These are phyloP conservation scores for Marasmius sp. DNA, from an alignment of 1,284 basidiomycete species.

Conservation along the genomic window DNA sequence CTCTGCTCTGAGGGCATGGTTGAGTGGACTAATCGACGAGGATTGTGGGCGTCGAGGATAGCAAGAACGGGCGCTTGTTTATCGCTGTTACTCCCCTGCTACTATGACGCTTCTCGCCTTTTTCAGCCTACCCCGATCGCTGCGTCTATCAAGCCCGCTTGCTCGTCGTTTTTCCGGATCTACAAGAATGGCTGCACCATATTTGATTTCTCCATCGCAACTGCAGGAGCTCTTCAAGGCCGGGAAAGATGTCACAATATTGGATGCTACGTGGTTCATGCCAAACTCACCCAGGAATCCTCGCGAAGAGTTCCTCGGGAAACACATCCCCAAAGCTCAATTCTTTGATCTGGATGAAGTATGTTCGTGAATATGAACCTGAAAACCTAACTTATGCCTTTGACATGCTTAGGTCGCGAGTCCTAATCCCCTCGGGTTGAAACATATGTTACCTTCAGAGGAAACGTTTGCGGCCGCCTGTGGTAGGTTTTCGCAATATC, in stretches of 20 bases:
- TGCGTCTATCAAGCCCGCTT: constrained; percentile 11
- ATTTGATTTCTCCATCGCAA: constrained; percentile 52
- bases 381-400: not conserved
- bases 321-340: constrained; percentile 72
- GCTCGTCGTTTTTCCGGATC: constrained; percentile 27
- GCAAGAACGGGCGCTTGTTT: not conserved
- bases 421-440: constrained; percentile 71
- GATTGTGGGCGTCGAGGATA: constrained; percentile 5
- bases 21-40: not conserved
- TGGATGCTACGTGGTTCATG: constrained; percentile 90
- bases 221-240: constrained; percentile 37
- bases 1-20: constrained; percentile 84
- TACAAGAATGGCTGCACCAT: constrained; percentile 38
- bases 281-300: constrained; percentile 73
- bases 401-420: constrained; percentile 49
- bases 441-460: constrained; percentile 90
- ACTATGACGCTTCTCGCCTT: not conserved
- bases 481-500: constrained; percentile 46
- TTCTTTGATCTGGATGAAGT: constrained; percentile 82
- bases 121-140: constrained; percentile 1
- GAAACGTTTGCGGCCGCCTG: constrained; percentile 79
- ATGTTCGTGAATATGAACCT: not conserved
- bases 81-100: not conserved
- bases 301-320: constrained; percentile 61
- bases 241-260: constrained; percentile 43